Conservation (phyloP, 73 alveolate species). For the Paramecium primaurelia region DNA sequence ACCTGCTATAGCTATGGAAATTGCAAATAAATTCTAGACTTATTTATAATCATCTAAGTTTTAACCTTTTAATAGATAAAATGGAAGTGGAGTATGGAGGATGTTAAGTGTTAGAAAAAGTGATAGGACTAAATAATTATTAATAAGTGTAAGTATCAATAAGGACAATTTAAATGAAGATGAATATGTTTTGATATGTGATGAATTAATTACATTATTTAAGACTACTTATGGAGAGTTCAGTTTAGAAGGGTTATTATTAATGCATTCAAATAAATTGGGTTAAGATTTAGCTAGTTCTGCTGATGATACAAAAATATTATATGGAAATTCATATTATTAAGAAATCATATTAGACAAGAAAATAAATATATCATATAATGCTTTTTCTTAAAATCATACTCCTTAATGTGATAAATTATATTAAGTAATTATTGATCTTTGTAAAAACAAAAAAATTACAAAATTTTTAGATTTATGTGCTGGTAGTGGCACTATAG, state of each 20-base stretch:
- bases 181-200: slow-evolving; percentile 23
- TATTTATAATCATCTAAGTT: slow-evolving; percentile 61
- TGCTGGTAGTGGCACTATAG: slow-evolving; percentile 93
- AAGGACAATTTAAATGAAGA: slow-evolving; percentile 31
- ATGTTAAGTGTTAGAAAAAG: slow-evolving; percentile 63
- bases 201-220: slow-evolving; percentile 66
- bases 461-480: slow-evolving; percentile 81
- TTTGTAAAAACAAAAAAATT: slow-evolving; percentile 66
- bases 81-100: slow-evolving; percentile 79
- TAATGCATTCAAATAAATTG: background rate
- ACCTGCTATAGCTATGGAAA: slow-evolving; percentile 61
- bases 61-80: slow-evolving; percentile 66
- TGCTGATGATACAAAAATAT: background rate
- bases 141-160: slow-evolving; percentile 63
- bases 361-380: slow-evolving; percentile 72
- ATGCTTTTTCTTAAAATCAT: slow-evolving; percentile 83
- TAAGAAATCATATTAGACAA: slow-evolving; percentile 59
- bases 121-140: slow-evolving; percentile 63
- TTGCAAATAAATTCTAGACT: slow-evolving; percentile 64
- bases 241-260: background rate
- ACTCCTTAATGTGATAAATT: slow-evolving; percentile 81
- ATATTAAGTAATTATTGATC: slow-evolving; percentile 63
- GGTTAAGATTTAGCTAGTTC: slow-evolving; percentile 26
- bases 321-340: slow-evolving; percentile 57
- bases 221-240: slow-evolving; percentile 17